A percentile compares a stretch with the other conserved stretches of the same genome.
Conservation (phyloP, 352 stramenopile genomes). For the Phytophthora citrophthora region DNA sequence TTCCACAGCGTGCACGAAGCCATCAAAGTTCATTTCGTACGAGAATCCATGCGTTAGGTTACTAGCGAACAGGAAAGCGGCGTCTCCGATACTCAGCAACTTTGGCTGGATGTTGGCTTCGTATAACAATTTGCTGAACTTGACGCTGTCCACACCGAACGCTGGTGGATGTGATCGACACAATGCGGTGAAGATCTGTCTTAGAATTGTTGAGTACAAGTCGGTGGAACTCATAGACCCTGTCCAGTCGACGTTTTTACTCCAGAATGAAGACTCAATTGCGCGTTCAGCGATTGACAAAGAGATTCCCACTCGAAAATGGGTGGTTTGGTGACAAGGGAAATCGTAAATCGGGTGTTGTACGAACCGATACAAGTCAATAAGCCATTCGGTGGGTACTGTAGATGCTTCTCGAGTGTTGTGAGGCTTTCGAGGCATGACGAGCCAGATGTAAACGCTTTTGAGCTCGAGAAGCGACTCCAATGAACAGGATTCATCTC, state of each 20-base stretch:
- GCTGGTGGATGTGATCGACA: constrained; percentile 58
- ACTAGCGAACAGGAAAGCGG: constrained; percentile 65
- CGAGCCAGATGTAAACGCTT: constrained; percentile 50
- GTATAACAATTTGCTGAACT: constrained; percentile 80
- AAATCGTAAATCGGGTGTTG: constrained; percentile 61
- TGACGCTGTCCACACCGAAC: constrained; percentile 66
- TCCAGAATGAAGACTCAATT: constrained; percentile 67
- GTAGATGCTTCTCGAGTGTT: not conserved
- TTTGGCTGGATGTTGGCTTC: constrained; percentile 61
- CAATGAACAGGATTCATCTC: constrained; percentile 44
- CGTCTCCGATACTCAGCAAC: constrained; percentile 63
- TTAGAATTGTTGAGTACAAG: constrained; percentile 44
- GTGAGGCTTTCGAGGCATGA: constrained; percentile 17
- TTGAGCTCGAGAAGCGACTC: constrained; percentile 36
- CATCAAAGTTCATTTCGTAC: constrained; percentile 68
- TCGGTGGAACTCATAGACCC: constrained; percentile 35
- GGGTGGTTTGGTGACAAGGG: constrained; percentile 11
- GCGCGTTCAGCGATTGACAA: constrained; percentile 34
- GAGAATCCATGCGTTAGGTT: constrained; percentile 43
- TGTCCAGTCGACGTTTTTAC: constrained; percentile 59
- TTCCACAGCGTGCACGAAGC: constrained; percentile 51
- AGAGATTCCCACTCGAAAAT: constrained; percentile 54
- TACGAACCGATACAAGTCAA: constrained; percentile 57
- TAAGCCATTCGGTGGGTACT: constrained; percentile 53
- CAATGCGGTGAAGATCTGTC: constrained; percentile 48